These are phyloP conservation scores for Podospora anserina DNA, from an alignment of 495 filamentous ascomycete genomes.

Conservation along the genomic window DNA sequence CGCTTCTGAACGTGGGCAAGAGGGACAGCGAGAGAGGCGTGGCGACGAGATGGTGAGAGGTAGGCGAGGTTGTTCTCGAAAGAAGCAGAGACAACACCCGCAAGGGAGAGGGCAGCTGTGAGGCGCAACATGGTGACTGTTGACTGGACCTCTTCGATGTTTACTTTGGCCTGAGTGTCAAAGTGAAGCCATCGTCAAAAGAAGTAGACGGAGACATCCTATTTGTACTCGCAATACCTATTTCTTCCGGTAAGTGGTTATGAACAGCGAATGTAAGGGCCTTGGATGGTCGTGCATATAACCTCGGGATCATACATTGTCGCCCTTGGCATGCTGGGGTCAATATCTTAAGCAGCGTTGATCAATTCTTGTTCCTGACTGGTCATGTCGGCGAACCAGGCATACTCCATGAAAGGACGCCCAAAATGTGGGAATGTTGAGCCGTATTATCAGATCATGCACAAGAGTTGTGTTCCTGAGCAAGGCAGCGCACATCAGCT, in stretches of 20 bases:
- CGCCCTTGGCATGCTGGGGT: neutral
- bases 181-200: neutral
- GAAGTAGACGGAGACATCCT: neutral
- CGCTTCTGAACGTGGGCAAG: conserved; percentile 17
- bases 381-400: neutral
- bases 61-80: conserved; percentile 21
- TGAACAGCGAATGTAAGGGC: neutral
- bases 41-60: conserved; percentile 16
- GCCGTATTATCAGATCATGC: neutral
- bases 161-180: neutral
- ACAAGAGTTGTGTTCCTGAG: neutral
- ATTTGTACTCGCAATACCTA: neutral
- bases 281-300: neutral
- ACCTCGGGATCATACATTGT: neutral
- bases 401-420: neutral
- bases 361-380: neutral
- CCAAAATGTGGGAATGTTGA: neutral
- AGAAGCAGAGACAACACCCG: conserved; percentile 6
- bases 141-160: neutral
- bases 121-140: neutral
- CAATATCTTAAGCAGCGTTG: neutral
- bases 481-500: neutral
- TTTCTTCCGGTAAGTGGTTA: neutral
- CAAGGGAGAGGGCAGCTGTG: conserved; percentile 10
- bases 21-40: conserved; percentile 17